Conservation (phyloP, 768 basidiomycete species). For the Podaxis pistillaris region DNA sequence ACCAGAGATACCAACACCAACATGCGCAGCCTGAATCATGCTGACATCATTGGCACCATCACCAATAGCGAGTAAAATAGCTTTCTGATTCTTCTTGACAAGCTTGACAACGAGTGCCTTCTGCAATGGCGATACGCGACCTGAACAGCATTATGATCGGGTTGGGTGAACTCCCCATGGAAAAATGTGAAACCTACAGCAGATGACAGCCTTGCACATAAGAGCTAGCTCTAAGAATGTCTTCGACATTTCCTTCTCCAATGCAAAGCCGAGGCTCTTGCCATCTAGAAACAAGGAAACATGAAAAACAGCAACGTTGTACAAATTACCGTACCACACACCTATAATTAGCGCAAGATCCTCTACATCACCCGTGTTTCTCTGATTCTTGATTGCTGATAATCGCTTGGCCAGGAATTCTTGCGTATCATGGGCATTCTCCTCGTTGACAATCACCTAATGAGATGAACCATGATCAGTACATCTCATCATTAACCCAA, state of each 20-base stretch:
- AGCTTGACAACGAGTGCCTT: slow-evolving; percentile 98
- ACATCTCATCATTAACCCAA: slow-evolving; percentile 4
- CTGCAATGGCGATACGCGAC: slow-evolving; percentile 96
- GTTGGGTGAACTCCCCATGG: neutral
- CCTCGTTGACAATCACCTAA: slow-evolving; percentile 94
- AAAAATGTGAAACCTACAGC: slow-evolving; percentile 58
- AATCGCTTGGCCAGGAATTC: slow-evolving; percentile 88
- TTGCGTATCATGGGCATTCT: slow-evolving; percentile 73
- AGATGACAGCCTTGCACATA: slow-evolving; percentile 98
- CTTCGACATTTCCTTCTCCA: slow-evolving; percentile 91
- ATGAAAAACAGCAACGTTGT: slow-evolving; percentile 8
- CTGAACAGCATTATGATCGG: slow-evolving; percentile 33
- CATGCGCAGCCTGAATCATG: slow-evolving; percentile 99
- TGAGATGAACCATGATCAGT: neutral
- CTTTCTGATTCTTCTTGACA: slow-evolving; percentile 95
- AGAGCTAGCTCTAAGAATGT: slow-evolving; percentile 92
- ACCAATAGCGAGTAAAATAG: slow-evolving; percentile 94
- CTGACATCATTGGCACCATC: slow-evolving; percentile 98
- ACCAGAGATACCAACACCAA: slow-evolving; percentile 96
- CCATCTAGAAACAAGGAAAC: slow-evolving; percentile 61
- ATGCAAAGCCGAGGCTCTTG: slow-evolving; percentile 88
- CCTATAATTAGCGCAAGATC: slow-evolving; percentile 95
- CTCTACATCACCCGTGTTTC: slow-evolving; percentile 88
- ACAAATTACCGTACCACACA: slow-evolving; percentile 29
- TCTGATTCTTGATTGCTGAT: slow-evolving; percentile 89